These are phyloP conservation scores for Aspergillus brunneoviolaceus DNA, from an alignment of 2,329 filamentous ascomycete genomes.

Conservation along the genomic window DNA sequence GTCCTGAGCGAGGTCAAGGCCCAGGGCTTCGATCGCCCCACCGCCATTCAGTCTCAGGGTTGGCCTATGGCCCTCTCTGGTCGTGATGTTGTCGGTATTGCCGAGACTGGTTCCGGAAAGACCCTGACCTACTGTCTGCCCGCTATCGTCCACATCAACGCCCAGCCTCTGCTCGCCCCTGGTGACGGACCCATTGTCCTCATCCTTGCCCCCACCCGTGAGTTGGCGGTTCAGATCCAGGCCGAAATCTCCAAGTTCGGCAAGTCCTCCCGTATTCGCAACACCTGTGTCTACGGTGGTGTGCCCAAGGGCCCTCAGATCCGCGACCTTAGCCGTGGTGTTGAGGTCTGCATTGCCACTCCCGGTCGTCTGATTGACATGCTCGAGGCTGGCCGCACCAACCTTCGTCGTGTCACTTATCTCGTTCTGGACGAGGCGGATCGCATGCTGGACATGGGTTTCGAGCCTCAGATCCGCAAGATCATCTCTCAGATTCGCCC, in stretches of 20 bases:
- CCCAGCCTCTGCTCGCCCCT: constrained; percentile 89
- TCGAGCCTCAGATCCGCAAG: constrained; percentile 98
- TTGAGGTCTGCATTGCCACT: constrained; percentile 98
- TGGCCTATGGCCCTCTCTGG: constrained; percentile 99
- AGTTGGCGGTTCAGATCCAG: constrained; percentile 97
- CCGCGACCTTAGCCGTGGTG: constrained; percentile 87
- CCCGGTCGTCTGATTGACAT: constrained; percentile 98
- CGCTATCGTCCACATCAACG: constrained; percentile 98
- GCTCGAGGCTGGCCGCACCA: constrained; percentile 96
- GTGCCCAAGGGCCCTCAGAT: constrained; percentile 98
- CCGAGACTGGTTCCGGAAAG: constrained; percentile 98
- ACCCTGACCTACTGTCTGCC: constrained; percentile 97
- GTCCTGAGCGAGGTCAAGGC: constrained; percentile 99
- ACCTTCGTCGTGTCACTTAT: constrained; percentile 96
- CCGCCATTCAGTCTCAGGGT: constrained; percentile 95
- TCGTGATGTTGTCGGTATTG: constrained; percentile 97
- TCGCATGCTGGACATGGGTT: constrained; percentile 99
- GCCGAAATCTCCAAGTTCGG: constrained; percentile 98
- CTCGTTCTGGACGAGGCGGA: constrained; percentile 98
- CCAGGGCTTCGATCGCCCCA: constrained; percentile 90
- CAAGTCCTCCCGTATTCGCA: constrained; percentile 94
- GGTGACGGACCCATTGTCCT: constrained; percentile 96
- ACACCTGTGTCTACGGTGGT: constrained; percentile 98
- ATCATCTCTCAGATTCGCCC: constrained; percentile 97
- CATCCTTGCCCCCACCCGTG: constrained; percentile 92